Conservation (phyloP, 1,284 basidiomycete genomes). For the Cutaneotrichosporon cavernicola region DNA sequence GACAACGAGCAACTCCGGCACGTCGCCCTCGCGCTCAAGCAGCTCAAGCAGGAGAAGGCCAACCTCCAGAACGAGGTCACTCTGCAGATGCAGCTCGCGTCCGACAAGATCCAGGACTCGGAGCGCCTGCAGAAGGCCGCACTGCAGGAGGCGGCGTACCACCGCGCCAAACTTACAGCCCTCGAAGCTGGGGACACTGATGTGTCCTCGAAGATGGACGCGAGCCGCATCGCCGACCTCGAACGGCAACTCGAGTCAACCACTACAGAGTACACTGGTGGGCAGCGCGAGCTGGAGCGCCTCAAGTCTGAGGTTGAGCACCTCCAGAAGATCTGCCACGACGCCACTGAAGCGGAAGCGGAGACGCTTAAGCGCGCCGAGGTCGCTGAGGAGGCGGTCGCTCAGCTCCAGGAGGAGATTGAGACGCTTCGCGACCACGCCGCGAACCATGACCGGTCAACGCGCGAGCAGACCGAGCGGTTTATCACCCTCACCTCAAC, state of each 20-base stretch:
- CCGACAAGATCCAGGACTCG: constrained; percentile 74
- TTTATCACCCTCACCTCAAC: constrained; percentile 73
- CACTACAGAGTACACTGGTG: constrained; percentile 63
- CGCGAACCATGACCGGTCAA: constrained; percentile 62
- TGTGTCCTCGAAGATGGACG: constrained; percentile 72
- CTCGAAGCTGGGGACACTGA: constrained; percentile 69
- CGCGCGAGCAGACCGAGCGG: constrained; percentile 77
- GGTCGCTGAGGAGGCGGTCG: constrained; percentile 74
- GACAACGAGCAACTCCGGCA: constrained; percentile 49
- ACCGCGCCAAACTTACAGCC: constrained; percentile 87
- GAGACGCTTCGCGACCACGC: constrained; percentile 70
- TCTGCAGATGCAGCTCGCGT: constrained; percentile 59
- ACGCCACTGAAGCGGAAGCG: constrained; percentile 75
- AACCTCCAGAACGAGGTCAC: constrained; percentile 45
- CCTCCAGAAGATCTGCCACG: constrained; percentile 62
- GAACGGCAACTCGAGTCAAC: constrained; percentile 73
- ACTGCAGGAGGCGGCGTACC: constrained; percentile 92
- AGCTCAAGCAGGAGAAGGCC: constrained; percentile 66
- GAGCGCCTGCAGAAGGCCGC: constrained; percentile 77
- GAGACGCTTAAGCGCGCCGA: constrained; percentile 81
- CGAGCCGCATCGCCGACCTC: constrained; percentile 73
- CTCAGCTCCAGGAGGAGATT: constrained; percentile 67
- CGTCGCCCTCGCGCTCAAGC: constrained; percentile 67
- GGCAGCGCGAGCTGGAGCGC: constrained; percentile 65
- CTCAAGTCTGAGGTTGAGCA: constrained; percentile 66